phyloP scores from a whole-genome alignment of 768 basidiomycete species.

The Fistulinella prunicolor region DNA sequence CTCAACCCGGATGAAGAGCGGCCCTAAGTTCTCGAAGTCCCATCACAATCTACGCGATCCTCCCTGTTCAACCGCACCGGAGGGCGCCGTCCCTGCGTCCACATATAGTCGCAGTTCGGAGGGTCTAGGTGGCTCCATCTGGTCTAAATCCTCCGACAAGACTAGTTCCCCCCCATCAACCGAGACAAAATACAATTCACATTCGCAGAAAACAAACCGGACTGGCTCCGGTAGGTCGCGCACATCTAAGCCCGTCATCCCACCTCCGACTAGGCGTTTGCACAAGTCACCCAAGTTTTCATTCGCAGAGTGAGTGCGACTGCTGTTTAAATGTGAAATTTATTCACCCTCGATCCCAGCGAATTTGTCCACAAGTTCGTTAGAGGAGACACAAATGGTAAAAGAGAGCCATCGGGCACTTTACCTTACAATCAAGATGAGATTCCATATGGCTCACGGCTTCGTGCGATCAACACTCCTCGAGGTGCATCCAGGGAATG shows the following conservation, averaged over 20 bases:
- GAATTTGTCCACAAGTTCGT: slow-evolving; percentile 30
- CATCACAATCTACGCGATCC: slow-evolving; percentile 22
- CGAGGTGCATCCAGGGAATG: slow-evolving; percentile 52
- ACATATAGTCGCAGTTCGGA: slow-evolving; percentile 13
- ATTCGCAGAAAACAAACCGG: slow-evolving; percentile 11
- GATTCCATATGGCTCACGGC: slow-evolving; percentile 35
- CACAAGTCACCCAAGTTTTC: slow-evolving; percentile 23
- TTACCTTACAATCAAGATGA: slow-evolving; percentile 14
- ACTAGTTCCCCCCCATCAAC: slow-evolving; percentile 1
- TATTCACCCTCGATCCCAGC: slow-evolving; percentile 18
- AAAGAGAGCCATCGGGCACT: slow-evolving; percentile 3
- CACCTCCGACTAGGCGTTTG: slow-evolving; percentile 23
- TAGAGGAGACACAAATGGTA: slow-evolving; percentile 10
- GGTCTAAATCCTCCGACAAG: slow-evolving; percentile 16
- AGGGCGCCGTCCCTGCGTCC: slow-evolving; percentile 8
- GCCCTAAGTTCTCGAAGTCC: slow-evolving; percentile 19
- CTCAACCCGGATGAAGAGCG: slow-evolving; percentile 19
- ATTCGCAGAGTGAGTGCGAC: slow-evolving; percentile 28
- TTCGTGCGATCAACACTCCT: slow-evolving; percentile 39
- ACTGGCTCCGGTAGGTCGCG: slow-evolving; percentile 13
- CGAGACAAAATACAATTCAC: slow-evolving; percentile 5
- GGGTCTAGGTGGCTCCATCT: slow-evolving; percentile 3
- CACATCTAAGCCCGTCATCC: slow-evolving; percentile 28
- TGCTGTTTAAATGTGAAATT: not conserved
- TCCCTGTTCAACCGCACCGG: slow-evolving; percentile 12